A percentile compares a stretch with the other conserved stretches of the same genome.
Conservation (phyloP, 1,284 basidiomycete genomes). For the Agroathelia rolfsii region DNA sequence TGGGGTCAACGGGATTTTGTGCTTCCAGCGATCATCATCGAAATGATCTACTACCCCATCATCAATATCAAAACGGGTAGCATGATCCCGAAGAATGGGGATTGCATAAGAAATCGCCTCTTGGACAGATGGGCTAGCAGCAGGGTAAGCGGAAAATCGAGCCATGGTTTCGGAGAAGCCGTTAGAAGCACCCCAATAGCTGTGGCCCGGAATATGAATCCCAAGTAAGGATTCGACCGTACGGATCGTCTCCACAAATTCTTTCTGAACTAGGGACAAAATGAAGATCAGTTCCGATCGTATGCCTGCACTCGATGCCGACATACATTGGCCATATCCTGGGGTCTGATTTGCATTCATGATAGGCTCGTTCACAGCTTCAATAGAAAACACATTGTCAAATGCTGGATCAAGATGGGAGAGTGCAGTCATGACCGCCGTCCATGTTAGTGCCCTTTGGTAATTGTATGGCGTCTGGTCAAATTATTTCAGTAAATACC, state of each 20-base stretch:
- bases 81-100: conserved; percentile 39
- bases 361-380: conserved; percentile 70
- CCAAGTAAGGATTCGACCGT: conserved; percentile 55
- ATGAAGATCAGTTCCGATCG: conserved; percentile 1
- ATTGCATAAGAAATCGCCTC: conserved; percentile 35
- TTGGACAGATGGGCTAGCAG: conserved; percentile 35
- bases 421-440: conserved; percentile 64
- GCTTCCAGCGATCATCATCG: too few relatives aligned
- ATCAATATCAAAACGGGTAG: conserved; percentile 22
- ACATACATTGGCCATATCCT: conserved; percentile 54
- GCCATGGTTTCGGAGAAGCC: too few relatives aligned
- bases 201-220: conserved; percentile 20
- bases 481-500: conserved; percentile 6
- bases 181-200: conserved; percentile 12
- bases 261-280: conserved; percentile 44
- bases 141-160: conserved; percentile 25
- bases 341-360: conserved; percentile 58
- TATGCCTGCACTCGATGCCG: background rate
- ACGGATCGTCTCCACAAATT: conserved; percentile 60
- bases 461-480: conserved; percentile 58
- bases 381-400: conserved; percentile 53
- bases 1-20: conserved; percentile 1
- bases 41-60: too few relatives aligned
- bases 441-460: conserved; percentile 66
- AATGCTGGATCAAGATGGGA: conserved; percentile 62